phyloP scores from a whole-genome alignment of 192 early-diverging fungal genomes.

The Irineochytrium annulatum region DNA sequence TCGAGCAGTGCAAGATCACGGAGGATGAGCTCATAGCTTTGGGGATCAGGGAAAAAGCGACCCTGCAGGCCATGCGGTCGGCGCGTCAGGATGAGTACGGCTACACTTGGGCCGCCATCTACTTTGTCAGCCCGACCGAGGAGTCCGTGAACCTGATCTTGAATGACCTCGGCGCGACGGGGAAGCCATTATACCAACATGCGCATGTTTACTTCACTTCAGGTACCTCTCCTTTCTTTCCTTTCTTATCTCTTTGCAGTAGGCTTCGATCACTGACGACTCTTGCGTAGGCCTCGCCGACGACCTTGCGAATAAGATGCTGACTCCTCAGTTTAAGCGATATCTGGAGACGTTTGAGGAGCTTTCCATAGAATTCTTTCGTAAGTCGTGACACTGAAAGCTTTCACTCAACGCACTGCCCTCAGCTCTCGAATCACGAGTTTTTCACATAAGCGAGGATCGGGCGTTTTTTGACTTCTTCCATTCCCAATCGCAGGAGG shows the following conservation, averaged over 20 bases:
- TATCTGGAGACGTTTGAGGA: conserved; percentile 62
- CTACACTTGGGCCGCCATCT: conserved; percentile 2
- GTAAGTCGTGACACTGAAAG: conserved; percentile 34
- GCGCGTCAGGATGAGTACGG: background rate
- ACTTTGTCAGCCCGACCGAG: conserved; percentile 13
- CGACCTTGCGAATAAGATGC: background rate
- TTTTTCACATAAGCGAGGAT: conserved; percentile 65
- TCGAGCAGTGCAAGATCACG: conserved; percentile 4
- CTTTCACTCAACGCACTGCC: background rate
- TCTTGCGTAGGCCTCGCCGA: background rate
- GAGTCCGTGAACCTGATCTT: conserved; percentile 1
- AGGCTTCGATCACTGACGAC: background rate
- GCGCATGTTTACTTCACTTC: conserved; percentile 11
- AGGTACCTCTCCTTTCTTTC: background rate
- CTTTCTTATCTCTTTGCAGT: background rate
- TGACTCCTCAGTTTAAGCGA: background rate
- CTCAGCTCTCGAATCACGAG: conserved; percentile 58
- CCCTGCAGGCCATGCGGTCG: conserved; percentile 1
- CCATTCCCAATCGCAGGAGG: conserved; percentile 49
- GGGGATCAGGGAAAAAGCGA: conserved; percentile 4
- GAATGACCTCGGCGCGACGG: background rate
- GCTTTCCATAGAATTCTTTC: conserved; percentile 74
- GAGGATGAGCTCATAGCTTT: conserved; percentile 11
- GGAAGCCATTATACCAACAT: background rate
- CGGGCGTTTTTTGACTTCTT: conserved; percentile 62